These are phyloP conservation scores for Waltergamsia citrina DNA, from an alignment of 2,329 filamentous ascomycete genomes.

Conservation along the genomic window DNA sequence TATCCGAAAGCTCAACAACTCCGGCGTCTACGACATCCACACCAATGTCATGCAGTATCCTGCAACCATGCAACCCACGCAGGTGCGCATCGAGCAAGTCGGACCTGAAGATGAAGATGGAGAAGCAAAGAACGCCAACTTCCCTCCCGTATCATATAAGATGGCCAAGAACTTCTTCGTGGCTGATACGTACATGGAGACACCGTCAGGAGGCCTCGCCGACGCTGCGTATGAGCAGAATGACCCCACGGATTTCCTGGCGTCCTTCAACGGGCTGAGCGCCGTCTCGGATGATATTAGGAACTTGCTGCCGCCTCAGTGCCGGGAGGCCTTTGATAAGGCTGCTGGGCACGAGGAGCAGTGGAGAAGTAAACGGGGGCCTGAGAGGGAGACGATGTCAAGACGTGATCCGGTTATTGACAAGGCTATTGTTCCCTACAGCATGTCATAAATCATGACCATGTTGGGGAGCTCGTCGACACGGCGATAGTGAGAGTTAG, in stretches of 20 bases:
- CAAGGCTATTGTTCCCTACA: conserved; percentile 54
- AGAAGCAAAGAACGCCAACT: conserved; percentile 11
- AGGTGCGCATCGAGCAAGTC: conserved; percentile 72
- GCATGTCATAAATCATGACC: conserved; percentile 20
- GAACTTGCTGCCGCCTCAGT: conserved; percentile 58
- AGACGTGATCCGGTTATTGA: conserved; percentile 48
- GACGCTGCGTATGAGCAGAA: conserved; percentile 32
- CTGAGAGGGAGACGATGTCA: conserved; percentile 50
- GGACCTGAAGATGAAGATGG: conserved; percentile 27
- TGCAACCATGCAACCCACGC: conserved; percentile 79
- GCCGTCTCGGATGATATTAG: conserved; percentile 56
- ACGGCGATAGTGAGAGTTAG: too few species aligned
- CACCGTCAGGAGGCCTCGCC: conserved; percentile 35
- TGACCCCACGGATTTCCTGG: conserved; percentile 35
- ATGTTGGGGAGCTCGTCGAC: too few species aligned
- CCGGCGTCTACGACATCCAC: conserved; percentile 85
- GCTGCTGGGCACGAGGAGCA: conserved; percentile 53
- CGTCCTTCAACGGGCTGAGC: conserved; percentile 51
- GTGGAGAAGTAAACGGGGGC: conserved; percentile 69
- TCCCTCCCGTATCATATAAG: conserved; percentile 37
- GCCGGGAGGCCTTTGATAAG: conserved; percentile 61
- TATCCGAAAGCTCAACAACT: conserved; percentile 57
- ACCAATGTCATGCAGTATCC: conserved; percentile 90
- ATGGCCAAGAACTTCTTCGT: conserved; percentile 48
- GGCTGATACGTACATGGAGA: conserved; percentile 44